These are phyloP conservation scores for Cryptococcus sp. DNA, from an alignment of 1,284 basidiomycete species.

Conservation along the genomic window DNA sequence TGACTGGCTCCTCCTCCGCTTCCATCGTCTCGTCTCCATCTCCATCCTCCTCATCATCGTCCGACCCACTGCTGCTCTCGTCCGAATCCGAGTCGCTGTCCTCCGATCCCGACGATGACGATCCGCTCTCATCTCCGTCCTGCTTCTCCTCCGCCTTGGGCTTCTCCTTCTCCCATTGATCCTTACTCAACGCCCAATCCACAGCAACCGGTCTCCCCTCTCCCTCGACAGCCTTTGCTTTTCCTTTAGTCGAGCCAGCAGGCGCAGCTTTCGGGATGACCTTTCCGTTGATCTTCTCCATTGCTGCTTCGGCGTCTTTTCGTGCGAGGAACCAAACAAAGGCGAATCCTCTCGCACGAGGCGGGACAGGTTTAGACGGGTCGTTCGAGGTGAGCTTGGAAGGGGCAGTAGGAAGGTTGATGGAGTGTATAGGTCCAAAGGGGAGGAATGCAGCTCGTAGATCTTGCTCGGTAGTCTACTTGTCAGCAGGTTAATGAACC, in stretches of 20 bases:
- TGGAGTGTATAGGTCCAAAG: conserved; percentile 78
- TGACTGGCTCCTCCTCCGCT: conserved; percentile 55
- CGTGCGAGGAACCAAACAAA: conserved; percentile 91
- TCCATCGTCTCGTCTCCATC: conserved; percentile 50
- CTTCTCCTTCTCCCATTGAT: conserved; percentile 80
- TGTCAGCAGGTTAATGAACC: conserved; percentile 1
- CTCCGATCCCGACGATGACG: conserved; percentile 14
- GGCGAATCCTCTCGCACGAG: conserved; percentile 75
- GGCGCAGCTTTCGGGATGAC: conserved; percentile 49
- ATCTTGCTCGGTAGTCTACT: conserved; percentile 71
- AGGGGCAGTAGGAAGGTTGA: conserved; percentile 64
- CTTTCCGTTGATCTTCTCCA: conserved; percentile 78
- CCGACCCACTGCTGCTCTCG: conserved; percentile 20
- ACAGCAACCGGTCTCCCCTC: conserved; percentile 75
- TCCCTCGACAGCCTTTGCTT: conserved; percentile 45
- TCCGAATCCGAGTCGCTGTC: conserved; percentile 30
- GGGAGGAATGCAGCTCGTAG: conserved; percentile 82
- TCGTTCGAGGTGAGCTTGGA: conserved; percentile 47
- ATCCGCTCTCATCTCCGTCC: conserved; percentile 12
- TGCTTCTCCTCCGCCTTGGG: conserved; percentile 51
- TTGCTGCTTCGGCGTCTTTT: conserved; percentile 77
- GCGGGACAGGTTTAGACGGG: conserved; percentile 37
- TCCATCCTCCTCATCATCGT: conserved; percentile 49
- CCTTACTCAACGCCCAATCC: conserved; percentile 94
- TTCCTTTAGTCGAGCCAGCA: conserved; percentile 42